Conservation (phyloP, 1,139 yeast genomes). For the Candida buenavistaensis region DNA sequence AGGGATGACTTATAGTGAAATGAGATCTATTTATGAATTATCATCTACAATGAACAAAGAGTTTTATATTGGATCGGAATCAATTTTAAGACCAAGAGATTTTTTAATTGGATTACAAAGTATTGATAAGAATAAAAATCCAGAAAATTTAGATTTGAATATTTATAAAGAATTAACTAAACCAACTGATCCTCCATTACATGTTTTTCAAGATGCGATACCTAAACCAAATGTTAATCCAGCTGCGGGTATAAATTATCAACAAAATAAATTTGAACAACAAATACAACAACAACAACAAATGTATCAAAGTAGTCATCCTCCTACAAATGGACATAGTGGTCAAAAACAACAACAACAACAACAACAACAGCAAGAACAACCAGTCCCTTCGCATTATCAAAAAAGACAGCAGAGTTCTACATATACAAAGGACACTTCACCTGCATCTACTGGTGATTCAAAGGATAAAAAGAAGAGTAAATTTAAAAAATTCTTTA, state of each 20-base stretch:
- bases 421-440: constrained; percentile 2
- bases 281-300: constrained; percentile 11
- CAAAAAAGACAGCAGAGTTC: constrained; percentile 33
- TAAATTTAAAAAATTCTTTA: constrained; percentile 38
- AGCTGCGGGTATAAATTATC: constrained; percentile 2
- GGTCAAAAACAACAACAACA: constrained; percentile 13
- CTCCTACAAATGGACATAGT: constrained; percentile 1
- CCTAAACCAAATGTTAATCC: constrained; percentile 13
- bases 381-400: constrained; percentile 27
- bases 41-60: constrained; percentile 65
- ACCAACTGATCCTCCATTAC: constrained; percentile 34
- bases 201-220: constrained; percentile 30
- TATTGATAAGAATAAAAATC: constrained; percentile 35
- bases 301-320: constrained; percentile 2
- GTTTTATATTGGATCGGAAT: constrained; percentile 81
- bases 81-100: constrained; percentile 65
- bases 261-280: constrained; percentile 7
- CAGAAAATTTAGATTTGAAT: constrained; percentile 35
- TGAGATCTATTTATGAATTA: constrained; percentile 74
- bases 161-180: constrained; percentile 24
- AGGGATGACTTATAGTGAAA: constrained; percentile 83
- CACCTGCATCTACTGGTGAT: constrained; percentile 13
- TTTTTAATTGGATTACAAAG: constrained; percentile 47
- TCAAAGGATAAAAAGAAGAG: constrained; percentile 35
- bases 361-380: constrained; percentile 6